Percentiles rank a stretch among this genome's conserved stretches.
Evolutionary conservation across 2,329 filamentous ascomycete genomes (phyloP).

Genomic region (Stagonosporopsis tanaceti): DNA sequence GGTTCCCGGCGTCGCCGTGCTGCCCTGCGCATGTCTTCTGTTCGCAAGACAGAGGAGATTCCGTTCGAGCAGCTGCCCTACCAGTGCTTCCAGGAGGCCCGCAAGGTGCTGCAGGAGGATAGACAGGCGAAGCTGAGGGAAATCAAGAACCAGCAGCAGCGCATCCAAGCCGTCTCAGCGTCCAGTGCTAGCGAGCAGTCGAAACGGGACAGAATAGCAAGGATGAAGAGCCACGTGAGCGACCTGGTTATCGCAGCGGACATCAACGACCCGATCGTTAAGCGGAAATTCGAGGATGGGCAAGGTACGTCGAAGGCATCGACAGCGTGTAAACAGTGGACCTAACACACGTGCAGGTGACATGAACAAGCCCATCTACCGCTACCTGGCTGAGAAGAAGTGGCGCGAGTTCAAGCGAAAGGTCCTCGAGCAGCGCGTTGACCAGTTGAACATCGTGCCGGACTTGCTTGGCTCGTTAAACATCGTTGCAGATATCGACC

Average conservation of each 20-base stretch:
- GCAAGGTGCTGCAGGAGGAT: constrained; percentile 81
- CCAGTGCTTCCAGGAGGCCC: constrained; percentile 96
- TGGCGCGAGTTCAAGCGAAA: constrained; percentile 85
- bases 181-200: constrained; percentile 68
- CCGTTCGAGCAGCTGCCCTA: constrained; percentile 95
- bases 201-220: constrained; percentile 72
- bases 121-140: constrained; percentile 79
- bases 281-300: constrained; percentile 93
- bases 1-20: constrained; percentile 83
- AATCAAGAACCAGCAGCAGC: constrained; percentile 72
- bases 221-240: constrained; percentile 76
- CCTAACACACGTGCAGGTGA: constrained; percentile 68
- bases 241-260: constrained; percentile 87
- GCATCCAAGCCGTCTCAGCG: constrained; percentile 72
- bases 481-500: constrained; percentile 78
- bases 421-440: constrained; percentile 83
- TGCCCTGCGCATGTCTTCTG: constrained; percentile 45
- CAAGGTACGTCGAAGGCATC: constrained; percentile 66
- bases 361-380: constrained; percentile 96
- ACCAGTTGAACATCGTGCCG: constrained; percentile 85
- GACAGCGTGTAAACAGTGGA: not conserved
- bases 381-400: constrained; percentile 83
- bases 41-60: constrained; percentile 68
- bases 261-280: constrained; percentile 92
- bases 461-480: constrained; percentile 85